Evolutionary conservation across 1,139 yeast species (phyloP).

Genomic region (Kodamaea anthophila): DNA sequence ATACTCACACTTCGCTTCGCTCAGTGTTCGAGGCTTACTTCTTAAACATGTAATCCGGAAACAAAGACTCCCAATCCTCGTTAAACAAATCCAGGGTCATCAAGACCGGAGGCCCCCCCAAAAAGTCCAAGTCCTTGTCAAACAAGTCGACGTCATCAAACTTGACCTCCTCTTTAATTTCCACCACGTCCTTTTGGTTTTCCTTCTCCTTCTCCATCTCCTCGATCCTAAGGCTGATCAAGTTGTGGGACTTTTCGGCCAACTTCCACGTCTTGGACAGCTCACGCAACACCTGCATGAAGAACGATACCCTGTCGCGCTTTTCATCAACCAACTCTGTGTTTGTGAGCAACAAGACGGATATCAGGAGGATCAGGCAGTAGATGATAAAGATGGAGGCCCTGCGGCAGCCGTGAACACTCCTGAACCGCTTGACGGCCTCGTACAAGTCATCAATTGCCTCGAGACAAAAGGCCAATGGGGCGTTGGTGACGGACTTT

Average conservation of each 20-base stretch:
- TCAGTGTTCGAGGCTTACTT: no score
- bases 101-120: conserved; percentile 49
- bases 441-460: conserved; percentile 40
- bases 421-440: conserved; percentile 31
- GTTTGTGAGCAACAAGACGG: conserved; percentile 37
- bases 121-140: conserved; percentile 31
- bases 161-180: neutral
- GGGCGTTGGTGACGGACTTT: conserved; percentile 7
- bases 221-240: conserved; percentile 33
- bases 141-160: neutral
- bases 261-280: conserved; percentile 44
- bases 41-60: conserved; percentile 33
- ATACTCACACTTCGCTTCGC: no score
- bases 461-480: conserved; percentile 26
- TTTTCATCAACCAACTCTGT: conserved; percentile 23
- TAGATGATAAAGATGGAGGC: conserved; percentile 45
- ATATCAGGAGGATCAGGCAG: conserved; percentile 42
- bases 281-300: conserved; percentile 32
- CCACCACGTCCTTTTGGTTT: neutral
- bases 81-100: conserved; percentile 48
- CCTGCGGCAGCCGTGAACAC: conserved; percentile 36
- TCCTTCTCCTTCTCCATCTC: conserved; percentile 9
- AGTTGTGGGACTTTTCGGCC: conserved; percentile 41
- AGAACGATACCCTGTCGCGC: conserved; percentile 29
- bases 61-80: conserved; percentile 47